Percentiles rank a stretch among this genome's conserved stretches.
Conservation (phyloP, 306 rosid genomes). For the Prunus campanulata region DNA sequence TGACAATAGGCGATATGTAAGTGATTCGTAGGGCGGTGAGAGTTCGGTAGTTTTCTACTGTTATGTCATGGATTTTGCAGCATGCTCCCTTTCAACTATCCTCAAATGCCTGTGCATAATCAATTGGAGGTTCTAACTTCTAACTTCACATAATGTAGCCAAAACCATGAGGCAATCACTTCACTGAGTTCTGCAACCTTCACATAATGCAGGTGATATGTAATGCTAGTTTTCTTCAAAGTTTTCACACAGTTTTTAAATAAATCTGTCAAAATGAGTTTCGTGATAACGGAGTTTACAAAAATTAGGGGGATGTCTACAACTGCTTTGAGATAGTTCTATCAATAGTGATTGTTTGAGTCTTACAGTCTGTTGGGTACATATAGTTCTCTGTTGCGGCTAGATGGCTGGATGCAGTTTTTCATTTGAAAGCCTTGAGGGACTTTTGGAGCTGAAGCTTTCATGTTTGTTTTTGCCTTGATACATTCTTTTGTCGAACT, state of each 20-base stretch:
- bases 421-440: too few species aligned
- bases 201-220: not conserved
- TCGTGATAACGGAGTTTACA: not conserved
- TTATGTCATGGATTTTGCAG: not conserved
- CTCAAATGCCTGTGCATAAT: not conserved
- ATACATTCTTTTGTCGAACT: too few species aligned
- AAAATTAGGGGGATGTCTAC: not conserved
- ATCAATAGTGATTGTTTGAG: not conserved
- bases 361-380: too few species aligned
- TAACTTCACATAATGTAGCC: not conserved
- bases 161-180: not conserved
- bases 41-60: not conserved
- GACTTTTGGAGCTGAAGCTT: too few species aligned
- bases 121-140: not conserved
- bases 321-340: not conserved
- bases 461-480: too few species aligned
- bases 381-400: too few species aligned
- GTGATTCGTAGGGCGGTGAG: not conserved
- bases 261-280: not conserved
- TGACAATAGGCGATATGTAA: not conserved
- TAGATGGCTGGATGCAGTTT: too few species aligned
- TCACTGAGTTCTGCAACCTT: not conserved
- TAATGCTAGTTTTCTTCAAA: not conserved
- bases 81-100: not conserved
- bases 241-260: not conserved